These are phyloP conservation scores for Oryza meyeriana DNA, from an alignment of 176 grass and related monocot genomes.

Conservation along the genomic window DNA sequence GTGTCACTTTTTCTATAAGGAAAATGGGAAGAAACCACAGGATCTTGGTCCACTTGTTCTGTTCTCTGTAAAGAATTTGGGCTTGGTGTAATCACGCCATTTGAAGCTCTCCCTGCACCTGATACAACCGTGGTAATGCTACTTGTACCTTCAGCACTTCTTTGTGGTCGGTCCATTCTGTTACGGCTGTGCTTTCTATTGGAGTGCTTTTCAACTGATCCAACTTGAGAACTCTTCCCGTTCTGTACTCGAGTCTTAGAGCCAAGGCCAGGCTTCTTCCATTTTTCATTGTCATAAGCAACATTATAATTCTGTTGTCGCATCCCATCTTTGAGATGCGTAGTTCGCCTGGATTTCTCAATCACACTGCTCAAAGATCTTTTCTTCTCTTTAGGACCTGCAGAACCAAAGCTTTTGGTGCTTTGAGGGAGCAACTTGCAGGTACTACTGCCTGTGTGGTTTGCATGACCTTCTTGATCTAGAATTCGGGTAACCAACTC, in stretches of 20 bases:
- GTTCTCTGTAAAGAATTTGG: conserved; percentile 14
- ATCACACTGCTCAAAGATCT: conserved; percentile 10
- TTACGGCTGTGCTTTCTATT: conserved; percentile 3
- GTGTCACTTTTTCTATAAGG: conserved; percentile 7
- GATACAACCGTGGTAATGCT: neutral
- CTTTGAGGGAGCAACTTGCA: conserved; percentile 16
- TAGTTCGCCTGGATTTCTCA: neutral
- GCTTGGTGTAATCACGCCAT: conserved; percentile 15
- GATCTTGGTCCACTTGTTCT: conserved; percentile 23
- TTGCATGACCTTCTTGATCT: conserved; percentile 34
- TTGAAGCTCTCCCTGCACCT: conserved; percentile 10
- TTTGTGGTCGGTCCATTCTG: conserved; percentile 9
- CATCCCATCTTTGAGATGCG: conserved; percentile 22
- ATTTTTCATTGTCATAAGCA: conserved; percentile 11
- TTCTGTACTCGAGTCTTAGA: conserved; percentile 40
- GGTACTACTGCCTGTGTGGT: neutral
- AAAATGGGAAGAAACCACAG: conserved; percentile 28
- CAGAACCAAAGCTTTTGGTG: conserved; percentile 14
- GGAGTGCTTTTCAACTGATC: conserved; percentile 5
- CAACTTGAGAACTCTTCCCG: conserved; percentile 16
- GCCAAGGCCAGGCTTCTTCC: neutral
- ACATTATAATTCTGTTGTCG: neutral
- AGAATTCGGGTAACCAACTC: conserved; percentile 21
- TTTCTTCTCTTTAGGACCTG: conserved; percentile 34
- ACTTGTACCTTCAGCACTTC: conserved; percentile 14